Evolutionary conservation across 257 asterid species (phyloP), one percentile per base, ranked within the genome.

Genomic region (Capsicum baccatum): DNA sequence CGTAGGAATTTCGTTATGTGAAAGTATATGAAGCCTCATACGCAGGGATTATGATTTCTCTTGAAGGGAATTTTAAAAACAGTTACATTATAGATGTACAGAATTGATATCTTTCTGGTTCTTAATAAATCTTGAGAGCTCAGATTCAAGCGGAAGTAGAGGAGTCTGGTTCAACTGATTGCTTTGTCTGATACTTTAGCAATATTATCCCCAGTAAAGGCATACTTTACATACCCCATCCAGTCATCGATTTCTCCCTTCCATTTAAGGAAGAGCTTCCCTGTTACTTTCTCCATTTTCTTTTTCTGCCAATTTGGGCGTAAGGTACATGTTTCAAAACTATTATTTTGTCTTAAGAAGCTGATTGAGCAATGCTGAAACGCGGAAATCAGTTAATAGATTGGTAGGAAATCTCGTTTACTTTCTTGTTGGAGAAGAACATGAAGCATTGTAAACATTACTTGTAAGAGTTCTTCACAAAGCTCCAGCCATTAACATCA

Each of bases 401-500:
- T 62, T 74, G 47, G 50, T 62, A 11, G 81, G 79, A 52, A 19
- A 47, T 74, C 47, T 54, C 60, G 21, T 19, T 48, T 48, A 50
- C 80, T 74, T 74, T 74, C 47, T 74, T 74, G 17, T 12, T 48
- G 62, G 44, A 21, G 62, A 74, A 74, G 81, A 50, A 21, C 11
- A 52, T 50, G 21, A 74, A 74, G 81, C 60, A 74, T 74, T 8
- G 80, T 74, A 58, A 55, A 58, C n/a, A 82, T 83, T 88, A 96
- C 99, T 94, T 96, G 96, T 94, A 89, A 63, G 99, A 94, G 89
- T 96, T 96, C 91, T 96, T 96, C 78, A 94, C 99, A 83, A 96
- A 96, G 90, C 99, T 94, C 98, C 98, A 96, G 66, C 99, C 99
- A 84, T 96, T 96, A 84, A 96, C 98, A 89, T 94, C 99, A 87